Evolutionary conservation across 106 monocot genomes (phyloP), one percentile per base, ranked within the genome.

Genomic region (Dioscorea alata): DNA sequence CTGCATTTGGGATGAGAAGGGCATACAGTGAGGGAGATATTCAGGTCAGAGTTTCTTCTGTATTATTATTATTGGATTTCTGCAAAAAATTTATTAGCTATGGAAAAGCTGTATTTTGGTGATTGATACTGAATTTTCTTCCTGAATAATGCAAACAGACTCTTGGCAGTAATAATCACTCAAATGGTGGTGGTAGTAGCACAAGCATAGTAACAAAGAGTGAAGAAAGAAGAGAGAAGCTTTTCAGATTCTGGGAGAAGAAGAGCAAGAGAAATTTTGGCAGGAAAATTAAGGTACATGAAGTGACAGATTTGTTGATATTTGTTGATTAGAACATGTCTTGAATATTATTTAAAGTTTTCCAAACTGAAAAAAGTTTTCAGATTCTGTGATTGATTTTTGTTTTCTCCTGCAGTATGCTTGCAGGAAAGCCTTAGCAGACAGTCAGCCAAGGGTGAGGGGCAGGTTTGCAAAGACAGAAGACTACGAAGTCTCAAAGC

Each of bases 1-100:
- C 81, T 52, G 81, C 84, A 23, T 76, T 78, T 71, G 81, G 84
- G 14, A 59, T 85, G 76, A 85, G 84, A 73, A 85, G 86, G 69
- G 82, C 88, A 22, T 82, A 70, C 56, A 89, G 88, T 50, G 88
- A 89, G 18, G 88, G 85, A 20, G 88, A 89, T 59, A 85, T 89
- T 71, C 70, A 66, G 66, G 66, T 49, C 6, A 50, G 50, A 50
- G 54, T 4, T 42, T 42, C 9, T 42, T 6, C 42, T 42, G 28
- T 28, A 42, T 42, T 42, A 34, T 34, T 3, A 34, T 34, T 34
- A 0, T 42, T 42, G 10, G 42, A 6, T 42, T 42, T 42, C 42
- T 10, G 42, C 42, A 42, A 3, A 42, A 3, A 42, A 8, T 42
- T 10, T 42, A 1, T 28, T 3, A 28, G 28, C 28, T 28, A 28